A percentile compares a stretch with the other conserved stretches of the same genome.
Conservation (phyloP, 305 asterid genomes). For the Rubia peregrina region DNA sequence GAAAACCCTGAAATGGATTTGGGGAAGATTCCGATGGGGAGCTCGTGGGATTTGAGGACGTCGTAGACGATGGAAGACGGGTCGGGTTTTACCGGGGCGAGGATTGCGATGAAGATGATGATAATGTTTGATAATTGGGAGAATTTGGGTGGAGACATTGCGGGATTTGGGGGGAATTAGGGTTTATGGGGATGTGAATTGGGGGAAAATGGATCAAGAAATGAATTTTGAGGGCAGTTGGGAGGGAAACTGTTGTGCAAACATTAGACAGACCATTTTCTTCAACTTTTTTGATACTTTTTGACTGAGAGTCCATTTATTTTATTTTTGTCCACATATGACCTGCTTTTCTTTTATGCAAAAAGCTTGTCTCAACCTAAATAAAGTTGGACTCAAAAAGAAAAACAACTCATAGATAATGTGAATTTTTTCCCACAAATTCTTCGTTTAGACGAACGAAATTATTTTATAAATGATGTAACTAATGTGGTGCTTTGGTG, state of each 20-base stretch:
- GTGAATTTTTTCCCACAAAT: no score
- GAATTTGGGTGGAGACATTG: neutral
- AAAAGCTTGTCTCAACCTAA: neutral
- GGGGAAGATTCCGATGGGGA: slow-evolving; percentile 79
- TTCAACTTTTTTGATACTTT: neutral
- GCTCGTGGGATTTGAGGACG: slow-evolving; percentile 45
- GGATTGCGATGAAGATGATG: neutral
- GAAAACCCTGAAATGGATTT: slow-evolving; percentile 46
- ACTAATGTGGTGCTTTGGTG: no score
- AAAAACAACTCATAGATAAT: neutral
- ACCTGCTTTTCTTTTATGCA: neutral
- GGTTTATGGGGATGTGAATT: slow-evolving; percentile 13
- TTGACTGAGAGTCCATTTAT: neutral
- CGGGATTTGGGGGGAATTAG: neutral
- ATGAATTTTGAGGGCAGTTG: neutral
- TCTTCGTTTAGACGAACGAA: no score
- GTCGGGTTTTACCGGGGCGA: slow-evolving; percentile 1
- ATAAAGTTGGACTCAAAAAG: slow-evolving; percentile 2
- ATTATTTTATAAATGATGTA: no score
- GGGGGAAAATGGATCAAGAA: neutral
- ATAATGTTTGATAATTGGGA: neutral
- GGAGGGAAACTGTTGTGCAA: neutral
- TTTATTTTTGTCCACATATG: slow-evolving; percentile 9
- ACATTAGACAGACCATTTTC: neutral
- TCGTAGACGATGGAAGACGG: slow-evolving; percentile 42